Evolutionary conservation across 129 eudicot species (phyloP), one percentile per base, ranked within the genome.

Genomic region (Ambrosia trifida): DNA sequence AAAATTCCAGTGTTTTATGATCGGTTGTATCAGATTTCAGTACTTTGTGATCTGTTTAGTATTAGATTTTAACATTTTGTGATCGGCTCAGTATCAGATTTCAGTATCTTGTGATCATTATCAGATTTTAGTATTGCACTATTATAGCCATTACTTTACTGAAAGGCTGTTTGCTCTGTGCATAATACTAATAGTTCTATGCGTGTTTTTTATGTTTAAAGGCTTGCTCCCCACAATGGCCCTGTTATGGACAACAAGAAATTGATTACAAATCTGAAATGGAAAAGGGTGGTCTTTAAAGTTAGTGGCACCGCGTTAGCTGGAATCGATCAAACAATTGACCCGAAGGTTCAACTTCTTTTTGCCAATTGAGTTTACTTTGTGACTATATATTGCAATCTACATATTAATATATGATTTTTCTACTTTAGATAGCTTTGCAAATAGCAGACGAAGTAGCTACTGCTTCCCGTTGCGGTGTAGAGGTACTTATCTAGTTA

Each of bases 261-360:
- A 68, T 20, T 68, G 52, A 49, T 3, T 20, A 7, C 70, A 74
- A 74, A 44, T 24, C 52, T 66, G 43, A 80, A 80, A 54, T 80
- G 83, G 83, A 75, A 68, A 70, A 44, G 83, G 30, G 83, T 80
- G 47, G 75, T 80, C 65, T 80, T 80, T 28, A 80, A 80, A 80
- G 83, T 80, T 70, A 80, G 83, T 51, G 83, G 83, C 63, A 74
- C 83, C 6, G 80, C 83, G 3, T 74, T 80, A 47, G 54, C 83
- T 62, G 83, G 83, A 74, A 52, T 44, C 30, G 74, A 53, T 80
- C 80, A 80, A 17, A 80, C 56, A 35, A 74, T 80, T 69, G 80
- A 80, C 76, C 83, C 83, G n/a, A 61, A 80, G 83, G 83, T 80
- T 38, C 54, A 38, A 62, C 5, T 52, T 74, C 20, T 60, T 64